Evolutionary conservation across 2,329 filamentous ascomycete species (phyloP).

Genomic region (Fusarium sarcochroum): DNA sequence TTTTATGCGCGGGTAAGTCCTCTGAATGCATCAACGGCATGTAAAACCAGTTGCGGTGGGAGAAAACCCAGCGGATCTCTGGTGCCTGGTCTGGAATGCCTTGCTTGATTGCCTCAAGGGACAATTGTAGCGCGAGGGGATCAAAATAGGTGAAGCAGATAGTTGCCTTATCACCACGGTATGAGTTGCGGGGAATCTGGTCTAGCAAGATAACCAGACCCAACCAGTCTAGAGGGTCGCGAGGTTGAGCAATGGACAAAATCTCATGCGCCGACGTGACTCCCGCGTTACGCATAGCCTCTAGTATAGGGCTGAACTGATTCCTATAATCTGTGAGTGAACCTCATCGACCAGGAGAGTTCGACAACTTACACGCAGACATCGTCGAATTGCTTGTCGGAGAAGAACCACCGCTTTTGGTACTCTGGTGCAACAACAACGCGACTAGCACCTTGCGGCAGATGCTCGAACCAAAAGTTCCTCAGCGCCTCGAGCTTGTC

Average conservation of each 20-base stretch:
- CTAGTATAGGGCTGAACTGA: constrained; percentile 52
- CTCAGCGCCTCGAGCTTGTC: constrained; percentile 51
- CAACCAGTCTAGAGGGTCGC: constrained; percentile 57
- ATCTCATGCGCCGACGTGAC: constrained; percentile 50
- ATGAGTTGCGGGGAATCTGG: constrained; percentile 74
- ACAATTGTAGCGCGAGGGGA: constrained; percentile 63
- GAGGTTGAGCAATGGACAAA: constrained; percentile 47
- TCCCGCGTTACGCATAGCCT: constrained; percentile 50
- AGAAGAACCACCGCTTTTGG: constrained; percentile 54
- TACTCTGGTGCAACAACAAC: constrained; percentile 48
- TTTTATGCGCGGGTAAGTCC: constrained; percentile 60
- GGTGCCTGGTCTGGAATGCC: constrained; percentile 49
- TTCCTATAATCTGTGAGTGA: constrained; percentile 39
- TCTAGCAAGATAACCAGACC: constrained; percentile 71
- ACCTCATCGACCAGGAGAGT: rapidly evolving
- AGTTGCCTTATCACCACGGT: constrained; percentile 62
- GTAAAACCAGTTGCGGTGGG: constrained; percentile 69
- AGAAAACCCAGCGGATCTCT: constrained; percentile 53
- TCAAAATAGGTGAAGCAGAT: constrained; percentile 70
- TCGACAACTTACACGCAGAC: constrained; percentile 52
- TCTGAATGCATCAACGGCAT: constrained; percentile 74
- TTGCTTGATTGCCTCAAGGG: constrained; percentile 53
- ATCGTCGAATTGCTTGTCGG: constrained; percentile 53
- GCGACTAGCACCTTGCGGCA: constrained; percentile 46
- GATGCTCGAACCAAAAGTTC: constrained; percentile 58